A percentile compares a stretch with the other conserved stretches of the same genome.
Evolutionary conservation across 768 basidiomycete species (phyloP).

Genomic region (Termitomyces sp.): DNA sequence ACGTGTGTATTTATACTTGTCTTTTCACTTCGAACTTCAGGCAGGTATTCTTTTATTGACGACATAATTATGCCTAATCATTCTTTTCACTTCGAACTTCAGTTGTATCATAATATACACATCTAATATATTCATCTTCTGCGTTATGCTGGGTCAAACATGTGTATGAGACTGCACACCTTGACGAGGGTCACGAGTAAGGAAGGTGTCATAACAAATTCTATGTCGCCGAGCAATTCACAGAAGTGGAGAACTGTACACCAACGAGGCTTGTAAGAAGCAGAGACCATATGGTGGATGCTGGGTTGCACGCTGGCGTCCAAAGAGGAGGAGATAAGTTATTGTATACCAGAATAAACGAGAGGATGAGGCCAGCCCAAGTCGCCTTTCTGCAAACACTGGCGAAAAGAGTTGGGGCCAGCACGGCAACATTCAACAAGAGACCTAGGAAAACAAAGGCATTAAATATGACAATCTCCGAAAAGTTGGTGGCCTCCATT

Average conservation of each 20-base stretch:
- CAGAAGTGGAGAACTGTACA: not conserved
- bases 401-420: not conserved
- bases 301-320: not conserved
- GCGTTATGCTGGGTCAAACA: no score
- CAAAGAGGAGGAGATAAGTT: not conserved
- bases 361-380: not conserved
- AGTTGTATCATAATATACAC: no score
- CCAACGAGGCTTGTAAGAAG: not conserved
- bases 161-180: not conserved
- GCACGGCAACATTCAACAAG: not conserved
- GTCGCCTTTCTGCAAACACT: not conserved
- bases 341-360: not conserved
- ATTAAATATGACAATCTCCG: not conserved
- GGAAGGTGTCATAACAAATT: not conserved
- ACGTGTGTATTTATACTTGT: no score
- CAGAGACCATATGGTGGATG: not conserved
- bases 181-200: not conserved
- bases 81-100: no score
- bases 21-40: no score
- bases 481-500: not conserved
- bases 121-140: no score
- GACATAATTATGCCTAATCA: no score
- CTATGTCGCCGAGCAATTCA: not conserved
- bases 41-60: no score
- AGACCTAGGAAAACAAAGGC: not conserved